Base-by-base conservation (phyloP, 2,329 filamentous ascomycete genomes). In the Penicillium sp. region DNA sequence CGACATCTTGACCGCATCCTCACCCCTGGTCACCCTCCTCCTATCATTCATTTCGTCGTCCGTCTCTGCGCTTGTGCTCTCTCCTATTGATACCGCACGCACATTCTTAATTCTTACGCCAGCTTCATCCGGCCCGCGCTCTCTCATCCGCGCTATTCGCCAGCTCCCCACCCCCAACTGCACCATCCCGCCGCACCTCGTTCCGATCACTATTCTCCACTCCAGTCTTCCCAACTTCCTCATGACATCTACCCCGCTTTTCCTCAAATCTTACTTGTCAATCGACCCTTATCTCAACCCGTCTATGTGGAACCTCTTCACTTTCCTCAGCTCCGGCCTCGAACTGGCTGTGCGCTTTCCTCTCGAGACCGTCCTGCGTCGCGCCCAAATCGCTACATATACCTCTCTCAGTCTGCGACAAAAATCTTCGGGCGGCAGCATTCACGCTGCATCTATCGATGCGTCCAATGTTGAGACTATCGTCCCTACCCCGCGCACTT, bases 281-380 rank as follows among this genome's bases (percentile, higher is more conserved):
- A 84, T 97, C 59, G 89, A 95, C 66, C 87, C 86, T 20, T 79
- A 93, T 46, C 73, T 85, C 24, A 89, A 88, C 5, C 90, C 93
- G 0, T 82, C 83, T 35, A 80, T 86, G 11, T 97, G 94, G 74
- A 88, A 85, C 16, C 65, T 95, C 37, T 82, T 83, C 61, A 87
- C 87, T 43, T 95, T 97, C 69, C 76, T 87, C 56, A 82, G 87
- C 11, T 89, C 87, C 2, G 83, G 84, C 0, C 77, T 82, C 2
- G 90, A 95, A 40, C 79, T 97, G 26, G 86, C 93, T 59, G 69
- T 95, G 56, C 90, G 91, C 62, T 80, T 97, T 10, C 93, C 93
- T 0, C 75, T 97, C 4, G 93, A 98, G 70, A 97, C 91, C 0
- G 86, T 95, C 13, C 78, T 97, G 6, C 84, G 93, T 39, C 82